A percentile compares a stretch with the other conserved stretches of the same genome.
phyloP scores from a whole-genome alignment of 495 filamentous ascomycete genomes.

The Penicillium nucicola region DNA sequence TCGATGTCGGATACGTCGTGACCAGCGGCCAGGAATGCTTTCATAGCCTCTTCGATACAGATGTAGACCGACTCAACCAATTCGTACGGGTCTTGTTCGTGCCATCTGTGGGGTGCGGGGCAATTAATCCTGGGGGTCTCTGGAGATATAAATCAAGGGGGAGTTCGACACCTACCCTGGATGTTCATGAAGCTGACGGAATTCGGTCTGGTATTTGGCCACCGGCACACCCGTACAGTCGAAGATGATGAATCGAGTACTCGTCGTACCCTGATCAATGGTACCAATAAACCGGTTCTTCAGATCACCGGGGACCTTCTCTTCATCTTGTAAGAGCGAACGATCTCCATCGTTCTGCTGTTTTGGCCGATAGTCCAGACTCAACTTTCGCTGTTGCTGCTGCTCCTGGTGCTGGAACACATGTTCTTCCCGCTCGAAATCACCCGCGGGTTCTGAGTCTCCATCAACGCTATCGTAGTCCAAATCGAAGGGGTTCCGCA shows the following conservation, averaged over 20 bases:
- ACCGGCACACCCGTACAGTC: slow-evolving; percentile 74
- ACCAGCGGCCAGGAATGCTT: slow-evolving; percentile 67
- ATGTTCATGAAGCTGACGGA: slow-evolving; percentile 82
- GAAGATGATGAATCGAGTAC: slow-evolving; percentile 90
- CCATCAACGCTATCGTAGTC: slow-evolving; percentile 35
- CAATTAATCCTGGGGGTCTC: slow-evolving; percentile 2
- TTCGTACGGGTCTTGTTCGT: slow-evolving; percentile 87
- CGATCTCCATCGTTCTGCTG: slow-evolving; percentile 40
- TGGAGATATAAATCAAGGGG: too few relatives aligned
- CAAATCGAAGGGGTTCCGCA: slow-evolving; percentile 44
- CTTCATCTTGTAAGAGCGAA: slow-evolving; percentile 40
- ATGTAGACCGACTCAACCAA: slow-evolving; percentile 73
- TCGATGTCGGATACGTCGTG: slow-evolving; percentile 71
- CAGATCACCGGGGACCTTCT: slow-evolving; percentile 29
- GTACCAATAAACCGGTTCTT: slow-evolving; percentile 59
- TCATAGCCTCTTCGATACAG: slow-evolving; percentile 81
- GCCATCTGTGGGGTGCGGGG: slow-evolving; percentile 61
- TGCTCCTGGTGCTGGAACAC: too few relatives aligned
- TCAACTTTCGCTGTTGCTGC: slow-evolving; percentile 9
- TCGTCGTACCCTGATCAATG: slow-evolving; percentile 93
- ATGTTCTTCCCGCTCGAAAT: slow-evolving; percentile 15
- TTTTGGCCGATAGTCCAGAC: slow-evolving; percentile 25
- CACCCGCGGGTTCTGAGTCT: slow-evolving; percentile 27
- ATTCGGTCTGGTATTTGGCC: slow-evolving; percentile 87
- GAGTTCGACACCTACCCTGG: slow-evolving; percentile 66